Percentiles rank a stretch among this genome's conserved stretches.
Conservation (phyloP, 202 grass and related monocot genomes). For the Zoysia matrella region DNA sequence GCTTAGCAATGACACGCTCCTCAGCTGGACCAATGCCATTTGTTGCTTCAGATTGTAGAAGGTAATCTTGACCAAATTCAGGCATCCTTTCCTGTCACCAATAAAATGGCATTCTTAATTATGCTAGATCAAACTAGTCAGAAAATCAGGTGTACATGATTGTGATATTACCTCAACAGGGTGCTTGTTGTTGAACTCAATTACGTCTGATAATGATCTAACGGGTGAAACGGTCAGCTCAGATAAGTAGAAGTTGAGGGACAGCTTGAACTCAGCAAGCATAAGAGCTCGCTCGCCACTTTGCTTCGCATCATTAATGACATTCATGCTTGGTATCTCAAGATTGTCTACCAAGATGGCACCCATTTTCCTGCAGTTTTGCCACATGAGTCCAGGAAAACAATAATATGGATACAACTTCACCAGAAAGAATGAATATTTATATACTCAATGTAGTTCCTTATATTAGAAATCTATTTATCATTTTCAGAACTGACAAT, state of each 20-base stretch:
- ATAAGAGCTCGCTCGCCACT: conserved; percentile 57
- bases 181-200: conserved; percentile 71
- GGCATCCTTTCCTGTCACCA: conserved; percentile 64
- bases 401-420: conserved; percentile 20
- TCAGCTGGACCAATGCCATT: conserved; percentile 56
- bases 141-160: neutral
- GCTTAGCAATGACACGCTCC: conserved; percentile 53
- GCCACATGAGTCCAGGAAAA: conserved; percentile 2
- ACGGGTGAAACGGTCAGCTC: conserved; percentile 56
- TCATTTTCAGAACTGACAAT: neutral
- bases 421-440: neutral
- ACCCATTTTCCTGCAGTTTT: conserved; percentile 59
- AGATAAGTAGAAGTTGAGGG: conserved; percentile 69
- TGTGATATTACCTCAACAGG: conserved; percentile 44
- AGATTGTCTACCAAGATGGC: conserved; percentile 73
- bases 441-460: neutral
- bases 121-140: neutral
- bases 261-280: conserved; percentile 78
- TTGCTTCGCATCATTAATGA: conserved; percentile 49
- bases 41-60: conserved; percentile 71
- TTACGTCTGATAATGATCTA: conserved; percentile 79
- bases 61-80: conserved; percentile 69
- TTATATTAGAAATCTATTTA: neutral
- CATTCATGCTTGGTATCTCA: conserved; percentile 62
- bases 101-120: neutral